These are phyloP conservation scores for Fusarium nelsonii DNA, from an alignment of 2,329 filamentous ascomycete species.

Conservation along the genomic window DNA sequence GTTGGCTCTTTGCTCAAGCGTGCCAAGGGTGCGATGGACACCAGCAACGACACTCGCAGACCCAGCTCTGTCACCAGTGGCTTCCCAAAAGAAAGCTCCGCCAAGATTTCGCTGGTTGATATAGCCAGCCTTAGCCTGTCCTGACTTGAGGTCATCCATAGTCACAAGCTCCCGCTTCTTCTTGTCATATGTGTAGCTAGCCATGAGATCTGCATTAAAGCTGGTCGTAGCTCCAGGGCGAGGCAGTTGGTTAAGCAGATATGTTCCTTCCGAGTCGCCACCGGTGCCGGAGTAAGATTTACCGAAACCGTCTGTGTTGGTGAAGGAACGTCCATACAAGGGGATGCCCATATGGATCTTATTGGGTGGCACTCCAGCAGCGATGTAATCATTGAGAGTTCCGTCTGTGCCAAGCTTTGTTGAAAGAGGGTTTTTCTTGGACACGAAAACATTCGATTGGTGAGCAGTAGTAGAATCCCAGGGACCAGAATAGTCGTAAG, in stretches of 20 bases:
- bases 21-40: slow-evolving; percentile 60
- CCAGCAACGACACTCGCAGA: slow-evolving; percentile 69
- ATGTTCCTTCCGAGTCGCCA: slow-evolving; percentile 73
- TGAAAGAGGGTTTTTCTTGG: slow-evolving; percentile 61
- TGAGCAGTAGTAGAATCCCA: slow-evolving; percentile 75
- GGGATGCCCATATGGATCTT: slow-evolving; percentile 84
- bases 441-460: slow-evolving; percentile 75
- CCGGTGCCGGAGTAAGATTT: slow-evolving; percentile 73
- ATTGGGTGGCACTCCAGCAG: slow-evolving; percentile 66
- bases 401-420: slow-evolving; percentile 78
- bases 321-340: slow-evolving; percentile 82
- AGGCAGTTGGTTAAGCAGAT: slow-evolving; percentile 80
- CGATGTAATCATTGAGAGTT: slow-evolving; percentile 67
- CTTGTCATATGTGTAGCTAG: slow-evolving; percentile 79
- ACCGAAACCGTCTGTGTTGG: slow-evolving; percentile 75
- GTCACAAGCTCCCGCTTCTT: slow-evolving; percentile 72
- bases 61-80: slow-evolving; percentile 71
- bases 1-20: slow-evolving; percentile 64
- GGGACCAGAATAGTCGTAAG: slow-evolving; percentile 77
- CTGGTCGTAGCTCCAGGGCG: slow-evolving; percentile 66
- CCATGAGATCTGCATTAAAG: slow-evolving; percentile 68
- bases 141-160: slow-evolving; percentile 74
- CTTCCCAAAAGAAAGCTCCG: slow-evolving; percentile 89
- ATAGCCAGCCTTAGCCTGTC: slow-evolving; percentile 72
- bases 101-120: slow-evolving; percentile 72